phyloP scores from a whole-genome alignment of 345 rosid genomes.

The Schrenkiella parvula region DNA sequence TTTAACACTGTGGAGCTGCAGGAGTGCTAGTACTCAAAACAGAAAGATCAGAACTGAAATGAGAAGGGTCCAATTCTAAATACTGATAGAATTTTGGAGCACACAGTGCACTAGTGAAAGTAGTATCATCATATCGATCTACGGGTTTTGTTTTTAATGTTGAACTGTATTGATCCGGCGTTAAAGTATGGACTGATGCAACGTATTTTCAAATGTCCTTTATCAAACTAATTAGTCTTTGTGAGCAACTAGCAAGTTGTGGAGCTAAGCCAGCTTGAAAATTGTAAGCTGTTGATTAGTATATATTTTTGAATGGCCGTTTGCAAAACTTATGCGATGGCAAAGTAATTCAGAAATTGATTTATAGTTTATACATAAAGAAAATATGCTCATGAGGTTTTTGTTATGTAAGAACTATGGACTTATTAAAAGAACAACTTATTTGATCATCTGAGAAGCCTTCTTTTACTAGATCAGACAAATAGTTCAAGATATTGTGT shows the following conservation, averaged over 20 bases:
- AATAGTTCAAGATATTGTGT: too few relatives aligned
- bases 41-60: conserved; percentile 1
- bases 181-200: neutral
- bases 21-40: conserved; percentile 18
- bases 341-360: too few relatives aligned
- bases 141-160: conserved; percentile 4
- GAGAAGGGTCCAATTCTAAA: conserved; percentile 13
- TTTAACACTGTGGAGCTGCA: conserved; percentile 27
- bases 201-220: neutral
- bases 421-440: too few relatives aligned
- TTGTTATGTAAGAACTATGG: neutral
- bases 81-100: neutral
- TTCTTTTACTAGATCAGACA: too few relatives aligned
- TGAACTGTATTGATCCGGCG: conserved; percentile 4
- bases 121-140: conserved; percentile 22
- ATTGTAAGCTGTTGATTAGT: neutral
- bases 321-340: neutral
- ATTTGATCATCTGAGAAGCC: too few relatives aligned
- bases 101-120: conserved; percentile 14
- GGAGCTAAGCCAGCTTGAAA: neutral
- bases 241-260: neutral
- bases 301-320: neutral
- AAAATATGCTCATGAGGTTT: neutral
- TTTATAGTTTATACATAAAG: neutral
- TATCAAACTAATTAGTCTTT: neutral